A percentile compares a stretch with the other conserved stretches of the same genome.
Conservation (phyloP, 352 stramenopile genomes). For the Pythium periplocum region DNA sequence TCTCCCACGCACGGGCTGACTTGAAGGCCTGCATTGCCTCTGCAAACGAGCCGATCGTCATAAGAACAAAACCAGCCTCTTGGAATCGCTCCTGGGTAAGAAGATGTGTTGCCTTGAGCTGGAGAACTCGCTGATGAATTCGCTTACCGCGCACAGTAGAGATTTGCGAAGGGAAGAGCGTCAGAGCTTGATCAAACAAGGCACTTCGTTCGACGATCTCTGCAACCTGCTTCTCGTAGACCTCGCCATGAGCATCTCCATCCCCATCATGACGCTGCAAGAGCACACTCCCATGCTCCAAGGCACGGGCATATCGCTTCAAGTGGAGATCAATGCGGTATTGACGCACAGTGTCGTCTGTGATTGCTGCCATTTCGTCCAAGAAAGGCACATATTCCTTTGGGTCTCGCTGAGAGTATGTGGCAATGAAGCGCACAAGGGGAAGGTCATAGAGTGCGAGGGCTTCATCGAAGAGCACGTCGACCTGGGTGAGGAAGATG, state of each 20-base stretch:
- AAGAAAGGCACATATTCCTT: slow-evolving; percentile 68
- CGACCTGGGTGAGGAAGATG: slow-evolving; percentile 65
- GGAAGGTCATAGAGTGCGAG: slow-evolving; percentile 63
- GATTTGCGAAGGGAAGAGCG: slow-evolving; percentile 28
- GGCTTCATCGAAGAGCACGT: slow-evolving; percentile 57
- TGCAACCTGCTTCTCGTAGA: slow-evolving; percentile 27
- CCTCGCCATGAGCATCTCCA: slow-evolving; percentile 1
- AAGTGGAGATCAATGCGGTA: slow-evolving; percentile 58
- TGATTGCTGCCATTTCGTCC: slow-evolving; percentile 34
- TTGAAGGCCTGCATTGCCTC: slow-evolving; percentile 54
- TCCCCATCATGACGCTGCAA: slow-evolving; percentile 11
- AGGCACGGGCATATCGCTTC: slow-evolving; percentile 30
- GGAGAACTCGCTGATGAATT: slow-evolving; percentile 35
- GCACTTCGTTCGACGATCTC: slow-evolving; percentile 35
- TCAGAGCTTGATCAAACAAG: slow-evolving; percentile 47
- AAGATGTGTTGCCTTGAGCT: slow-evolving; percentile 45
- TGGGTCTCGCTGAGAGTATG: slow-evolving; percentile 61
- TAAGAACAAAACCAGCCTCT: slow-evolving; percentile 57
- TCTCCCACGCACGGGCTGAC: slow-evolving; percentile 46
- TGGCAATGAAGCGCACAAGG: slow-evolving; percentile 54
- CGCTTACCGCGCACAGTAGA: not conserved
- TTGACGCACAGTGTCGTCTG: slow-evolving; percentile 34
- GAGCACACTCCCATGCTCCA: slow-evolving; percentile 40
- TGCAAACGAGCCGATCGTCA: slow-evolving; percentile 32
- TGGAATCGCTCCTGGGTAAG: slow-evolving; percentile 31